Conservation (phyloP, 345 rosid species). For the Arabidopsis arenosa region DNA sequence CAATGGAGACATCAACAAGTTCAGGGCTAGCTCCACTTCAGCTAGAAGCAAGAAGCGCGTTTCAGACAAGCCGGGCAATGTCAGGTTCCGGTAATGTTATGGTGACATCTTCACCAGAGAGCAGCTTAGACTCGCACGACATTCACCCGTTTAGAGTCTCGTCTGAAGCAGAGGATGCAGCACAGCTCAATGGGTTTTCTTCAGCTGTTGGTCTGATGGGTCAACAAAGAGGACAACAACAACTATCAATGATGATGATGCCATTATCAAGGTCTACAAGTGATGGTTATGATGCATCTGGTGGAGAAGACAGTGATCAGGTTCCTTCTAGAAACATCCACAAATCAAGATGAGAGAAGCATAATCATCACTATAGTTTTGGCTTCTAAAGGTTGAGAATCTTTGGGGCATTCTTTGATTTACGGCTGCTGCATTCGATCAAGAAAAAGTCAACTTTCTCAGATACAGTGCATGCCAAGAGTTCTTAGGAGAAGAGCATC, state of each 20-base stretch:
- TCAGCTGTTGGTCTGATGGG: slow-evolving; percentile 47
- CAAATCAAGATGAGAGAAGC: slow-evolving; percentile 52
- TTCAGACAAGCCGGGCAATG: slow-evolving; percentile 91
- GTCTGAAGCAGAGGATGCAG: slow-evolving; percentile 77
- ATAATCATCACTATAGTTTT: slow-evolving; percentile 21
- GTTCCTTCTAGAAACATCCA: slow-evolving; percentile 78
- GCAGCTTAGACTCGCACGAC: slow-evolving; percentile 95
- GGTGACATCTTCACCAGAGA: slow-evolving; percentile 90
- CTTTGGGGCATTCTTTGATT: slow-evolving; percentile 17
- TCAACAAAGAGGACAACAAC: slow-evolving; percentile 45
- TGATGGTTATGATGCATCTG: slow-evolving; percentile 96
- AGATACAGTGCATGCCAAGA: slow-evolving; percentile 18
- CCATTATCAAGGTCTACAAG: slow-evolving; percentile 92
- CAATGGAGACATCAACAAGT: slow-evolving; percentile 67
- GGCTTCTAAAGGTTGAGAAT: slow-evolving; percentile 19
- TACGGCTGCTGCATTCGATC: slow-evolving; percentile 15
- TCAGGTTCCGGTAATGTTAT: slow-evolving; percentile 68
- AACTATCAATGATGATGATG: slow-evolving; percentile 56
- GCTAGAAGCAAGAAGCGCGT: slow-evolving; percentile 90
- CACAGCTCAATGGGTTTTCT: slow-evolving; percentile 61
- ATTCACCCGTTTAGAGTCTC: slow-evolving; percentile 88
- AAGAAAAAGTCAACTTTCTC: slow-evolving; percentile 6
- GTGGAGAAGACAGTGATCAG: slow-evolving; percentile 97
- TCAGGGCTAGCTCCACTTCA: slow-evolving; percentile 89
- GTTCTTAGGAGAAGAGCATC: background rate